Base-by-base conservation (phyloP, 768 basidiomycete species). In the Auricularia sp. region DNA sequence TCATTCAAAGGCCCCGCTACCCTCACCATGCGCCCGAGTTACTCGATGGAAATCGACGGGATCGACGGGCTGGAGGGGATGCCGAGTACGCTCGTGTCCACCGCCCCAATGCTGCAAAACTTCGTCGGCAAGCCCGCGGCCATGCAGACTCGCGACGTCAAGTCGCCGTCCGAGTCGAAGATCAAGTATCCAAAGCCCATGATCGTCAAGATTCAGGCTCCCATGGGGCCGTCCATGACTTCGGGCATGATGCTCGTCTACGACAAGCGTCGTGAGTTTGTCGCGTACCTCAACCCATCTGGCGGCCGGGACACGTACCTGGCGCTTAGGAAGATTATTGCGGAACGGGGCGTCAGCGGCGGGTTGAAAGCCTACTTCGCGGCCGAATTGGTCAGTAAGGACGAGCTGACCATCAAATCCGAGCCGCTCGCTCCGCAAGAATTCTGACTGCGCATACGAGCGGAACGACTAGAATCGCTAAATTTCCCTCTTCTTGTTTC, bases 171-270 rank as follows among this genome's bases (percentile, higher is more conserved):
- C 68, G 61, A 63, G 2, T 66, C 59, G 70, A 67, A 58, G 71
- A 70, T 54, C 21, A 56, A 29, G 3, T 68, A 70, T 58, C 65
- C 74, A 3, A 83, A 83, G 72, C 71, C 70, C 44, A 71, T 84
- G 67, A 71, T 84, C 62, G 75, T 86, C 74, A 86, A 86, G 71
- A 75, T 84, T 0, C 84, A 86, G 68, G 73, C 82, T 0, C 80
- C 83, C 0, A 73, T 51, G 18, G 16, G 47, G 1, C 18, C 47
- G 47, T 51, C 47, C 11, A 51, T 67, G 29, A 65, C 67, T 4
- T 39, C 61, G 14, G 47, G 47, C 10, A 10, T 16, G 18, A 51
- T 83, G 24, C 68, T 79, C 39, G 76, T 85, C 34, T 86, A 85
- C 67, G 81, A 77, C 61, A 81, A 81, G 72, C 84, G 81, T 68